A percentile compares a stretch with the other conserved stretches of the same genome.
Evolutionary conservation across 225 moss, liverwort and hornwort genomes (phyloP).

Genomic region (Pseudoscleropodium purum): DNA sequence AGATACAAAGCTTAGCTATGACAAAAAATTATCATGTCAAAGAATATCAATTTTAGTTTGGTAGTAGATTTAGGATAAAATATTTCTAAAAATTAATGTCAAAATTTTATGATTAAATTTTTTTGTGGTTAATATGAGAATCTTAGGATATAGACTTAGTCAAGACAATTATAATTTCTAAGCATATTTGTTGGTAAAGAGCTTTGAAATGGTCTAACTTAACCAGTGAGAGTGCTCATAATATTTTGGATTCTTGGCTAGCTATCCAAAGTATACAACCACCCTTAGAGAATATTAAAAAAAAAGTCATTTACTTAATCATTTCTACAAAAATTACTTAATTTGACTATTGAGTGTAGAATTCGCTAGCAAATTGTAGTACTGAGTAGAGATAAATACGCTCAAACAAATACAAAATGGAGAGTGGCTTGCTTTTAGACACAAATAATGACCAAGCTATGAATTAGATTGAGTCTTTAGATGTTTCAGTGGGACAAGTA

Average conservation of each 20-base stretch:
- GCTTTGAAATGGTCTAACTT: fast-evolving
- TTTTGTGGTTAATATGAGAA: neutral
- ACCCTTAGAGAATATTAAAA: no score
- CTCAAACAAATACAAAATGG: neutral
- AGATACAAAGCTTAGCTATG: neutral
- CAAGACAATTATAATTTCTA: neutral
- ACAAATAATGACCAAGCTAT: neutral
- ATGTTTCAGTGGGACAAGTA: neutral
- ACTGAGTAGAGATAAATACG: neutral
- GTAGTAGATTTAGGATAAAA: fast-evolving
- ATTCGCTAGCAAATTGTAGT: neutral
- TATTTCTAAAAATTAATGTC: no score
- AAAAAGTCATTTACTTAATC: neutral
- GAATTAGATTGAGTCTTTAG: neutral
- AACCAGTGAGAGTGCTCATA: neutral
- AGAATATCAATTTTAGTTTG: no score
- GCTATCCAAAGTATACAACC: neutral
- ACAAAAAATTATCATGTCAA: neutral
- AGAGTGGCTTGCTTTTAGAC: neutral
- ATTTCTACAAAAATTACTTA: neutral
- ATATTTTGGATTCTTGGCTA: neutral
- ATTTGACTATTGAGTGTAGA: neutral
- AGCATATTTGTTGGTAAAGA: no score
- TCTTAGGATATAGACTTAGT: neutral
- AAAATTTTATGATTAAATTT: neutral